Evolutionary conservation across 495 filamentous ascomycete species (phyloP).

Genomic region (Darksidea phi): DNA sequence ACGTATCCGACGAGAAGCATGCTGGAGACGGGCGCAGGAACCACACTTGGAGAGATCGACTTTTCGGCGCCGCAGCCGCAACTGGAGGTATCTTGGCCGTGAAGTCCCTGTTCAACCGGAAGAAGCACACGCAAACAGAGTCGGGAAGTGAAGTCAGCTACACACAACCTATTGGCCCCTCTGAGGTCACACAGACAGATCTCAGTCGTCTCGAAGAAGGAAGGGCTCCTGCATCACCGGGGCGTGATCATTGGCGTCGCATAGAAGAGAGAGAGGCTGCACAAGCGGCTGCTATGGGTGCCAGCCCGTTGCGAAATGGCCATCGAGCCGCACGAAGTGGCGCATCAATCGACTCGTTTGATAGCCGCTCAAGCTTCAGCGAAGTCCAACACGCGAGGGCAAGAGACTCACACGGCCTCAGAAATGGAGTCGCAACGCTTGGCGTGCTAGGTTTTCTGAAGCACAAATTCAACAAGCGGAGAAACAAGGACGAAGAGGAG

Average conservation of each 20-base stretch:
- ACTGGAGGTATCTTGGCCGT: conserved; percentile 65
- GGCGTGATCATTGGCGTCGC: conserved; percentile 42
- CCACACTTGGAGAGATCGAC: conserved; percentile 55
- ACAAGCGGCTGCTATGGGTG: conserved; percentile 32
- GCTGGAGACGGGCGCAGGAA: conserved; percentile 33
- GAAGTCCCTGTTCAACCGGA: conserved; percentile 61
- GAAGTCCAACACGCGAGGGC: conserved; percentile 29
- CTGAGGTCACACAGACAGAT: conserved; percentile 41
- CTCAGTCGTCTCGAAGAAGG: conserved; percentile 46
- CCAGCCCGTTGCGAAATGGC: conserved; percentile 25
- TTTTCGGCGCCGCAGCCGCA: conserved; percentile 66
- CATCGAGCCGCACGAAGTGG: conserved; percentile 43
- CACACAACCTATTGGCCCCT: conserved; percentile 34
- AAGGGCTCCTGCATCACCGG: conserved; percentile 41
- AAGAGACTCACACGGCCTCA: conserved; percentile 51
- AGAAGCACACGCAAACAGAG: conserved; percentile 56
- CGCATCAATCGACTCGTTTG: conserved; percentile 41
- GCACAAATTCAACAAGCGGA: conserved; percentile 63
- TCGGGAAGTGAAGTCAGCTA: conserved; percentile 50
- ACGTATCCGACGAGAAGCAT: conserved; percentile 37
- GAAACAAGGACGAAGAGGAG: conserved; percentile 61
- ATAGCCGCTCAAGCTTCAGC: conserved; percentile 37
- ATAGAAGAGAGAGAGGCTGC: conserved; percentile 45
- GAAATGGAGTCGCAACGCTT: conserved; percentile 65
- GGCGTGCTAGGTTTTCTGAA: conserved; percentile 64